Percentiles rank a stretch among this genome's conserved stretches.
Conservation (phyloP, 345 rosid genomes). For the Eucalyptus sp. region DNA sequence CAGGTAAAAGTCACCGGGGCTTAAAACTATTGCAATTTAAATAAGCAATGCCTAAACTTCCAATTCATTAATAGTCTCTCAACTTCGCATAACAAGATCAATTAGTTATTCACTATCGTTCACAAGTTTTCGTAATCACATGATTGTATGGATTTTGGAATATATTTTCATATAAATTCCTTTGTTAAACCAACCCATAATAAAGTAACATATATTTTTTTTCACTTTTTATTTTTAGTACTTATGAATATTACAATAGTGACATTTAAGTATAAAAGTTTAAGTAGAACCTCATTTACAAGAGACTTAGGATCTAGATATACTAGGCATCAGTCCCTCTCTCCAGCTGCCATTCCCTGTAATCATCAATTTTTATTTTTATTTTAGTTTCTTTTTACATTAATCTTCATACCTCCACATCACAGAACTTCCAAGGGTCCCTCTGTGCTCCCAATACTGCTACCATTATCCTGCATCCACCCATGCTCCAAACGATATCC, state of each 20-base stretch:
- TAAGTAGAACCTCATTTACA: not conserved
- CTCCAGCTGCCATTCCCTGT: too few relatives aligned
- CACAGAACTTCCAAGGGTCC: not conserved
- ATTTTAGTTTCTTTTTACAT: too few relatives aligned
- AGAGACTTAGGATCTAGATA: not conserved
- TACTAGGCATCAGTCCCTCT: too few relatives aligned
- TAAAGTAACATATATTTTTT: not conserved
- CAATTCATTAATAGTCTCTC: not conserved
- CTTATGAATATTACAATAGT: not conserved
- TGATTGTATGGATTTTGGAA: not conserved
- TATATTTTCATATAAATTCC: not conserved
- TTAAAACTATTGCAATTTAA: not conserved
- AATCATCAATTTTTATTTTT: too few relatives aligned
- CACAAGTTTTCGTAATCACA: not conserved
- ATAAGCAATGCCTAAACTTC: not conserved
- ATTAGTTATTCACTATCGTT: not conserved
- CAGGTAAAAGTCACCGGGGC: not conserved
- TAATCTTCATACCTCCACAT: not conserved
- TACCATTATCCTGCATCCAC: not conserved
- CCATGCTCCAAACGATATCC: not conserved
- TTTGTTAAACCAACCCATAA: not conserved
- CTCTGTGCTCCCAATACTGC: not conserved
- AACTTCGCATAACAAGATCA: not conserved
- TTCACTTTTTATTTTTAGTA: not conserved
- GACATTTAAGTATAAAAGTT: not conserved